A percentile compares a stretch with the other conserved stretches of the same genome.
Evolutionary conservation across 2,329 filamentous ascomycete species (phyloP).

Genomic region (Cladosporium sp.): DNA sequence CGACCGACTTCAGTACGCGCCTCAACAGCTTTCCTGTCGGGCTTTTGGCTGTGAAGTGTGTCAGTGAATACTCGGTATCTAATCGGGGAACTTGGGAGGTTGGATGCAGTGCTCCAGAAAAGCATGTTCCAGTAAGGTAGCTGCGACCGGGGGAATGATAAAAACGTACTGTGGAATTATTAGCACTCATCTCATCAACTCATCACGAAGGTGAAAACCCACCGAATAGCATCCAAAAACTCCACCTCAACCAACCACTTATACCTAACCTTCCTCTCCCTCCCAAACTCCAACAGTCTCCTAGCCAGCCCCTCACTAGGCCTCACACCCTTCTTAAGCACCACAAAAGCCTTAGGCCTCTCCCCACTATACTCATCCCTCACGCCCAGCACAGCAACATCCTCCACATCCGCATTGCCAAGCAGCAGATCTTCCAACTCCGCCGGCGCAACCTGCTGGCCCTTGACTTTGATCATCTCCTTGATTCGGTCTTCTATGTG

Average conservation of each 20-base stretch:
- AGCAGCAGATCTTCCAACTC: slow-evolving; percentile 59
- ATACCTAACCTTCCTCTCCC: slow-evolving; percentile 63
- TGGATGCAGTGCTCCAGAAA: background rate
- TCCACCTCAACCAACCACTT: slow-evolving; percentile 63
- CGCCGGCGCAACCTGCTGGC: slow-evolving; percentile 56
- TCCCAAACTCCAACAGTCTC: slow-evolving; percentile 56
- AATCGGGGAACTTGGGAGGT: too few species aligned
- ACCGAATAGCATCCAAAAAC: slow-evolving; percentile 37
- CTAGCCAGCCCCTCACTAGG: slow-evolving; percentile 30
- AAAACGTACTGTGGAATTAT: background rate
- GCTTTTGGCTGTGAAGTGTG: background rate
- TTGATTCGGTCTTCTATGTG: slow-evolving; percentile 60
- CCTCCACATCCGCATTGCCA: slow-evolving; percentile 52
- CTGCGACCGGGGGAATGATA: background rate
- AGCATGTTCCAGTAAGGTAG: background rate
- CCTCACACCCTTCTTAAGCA: slow-evolving; percentile 30
- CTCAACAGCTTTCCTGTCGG: slow-evolving; percentile 3
- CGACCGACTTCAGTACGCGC: slow-evolving; percentile 3
- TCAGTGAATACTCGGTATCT: too few species aligned
- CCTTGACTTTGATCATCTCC: slow-evolving; percentile 63
- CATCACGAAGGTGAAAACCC: background rate
- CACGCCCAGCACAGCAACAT: slow-evolving; percentile 53
- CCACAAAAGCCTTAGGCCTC: slow-evolving; percentile 54
- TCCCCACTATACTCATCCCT: slow-evolving; percentile 53
- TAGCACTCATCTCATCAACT: background rate